A percentile compares a stretch with the other conserved stretches of the same genome.
Conservation (phyloP, 2,329 filamentous ascomycete species). For the Lanzia echinophila region DNA sequence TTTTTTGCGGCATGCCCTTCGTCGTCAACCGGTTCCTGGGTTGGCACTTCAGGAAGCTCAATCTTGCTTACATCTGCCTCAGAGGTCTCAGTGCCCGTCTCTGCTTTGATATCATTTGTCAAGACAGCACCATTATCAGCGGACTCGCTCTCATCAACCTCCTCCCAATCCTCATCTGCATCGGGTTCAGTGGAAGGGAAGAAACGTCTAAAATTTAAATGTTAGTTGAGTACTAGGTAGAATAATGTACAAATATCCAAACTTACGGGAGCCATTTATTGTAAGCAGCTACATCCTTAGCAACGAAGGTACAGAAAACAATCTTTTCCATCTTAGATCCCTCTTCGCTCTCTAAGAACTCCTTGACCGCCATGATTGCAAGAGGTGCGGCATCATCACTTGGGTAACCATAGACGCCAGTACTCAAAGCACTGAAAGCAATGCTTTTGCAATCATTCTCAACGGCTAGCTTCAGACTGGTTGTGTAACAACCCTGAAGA, state of each 20-base stretch:
- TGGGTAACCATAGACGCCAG: conserved; percentile 86
- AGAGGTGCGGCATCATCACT: conserved; percentile 63
- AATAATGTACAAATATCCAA: conserved; percentile 4
- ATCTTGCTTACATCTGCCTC: conserved; percentile 22
- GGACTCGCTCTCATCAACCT: conserved; percentile 22
- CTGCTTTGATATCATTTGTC: neutral
- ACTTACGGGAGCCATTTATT: conserved; percentile 65
- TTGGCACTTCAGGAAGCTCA: conserved; percentile 34
- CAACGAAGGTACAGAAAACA: conserved; percentile 77
- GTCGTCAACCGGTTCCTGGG: conserved; percentile 29
- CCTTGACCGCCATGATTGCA: conserved; percentile 54
- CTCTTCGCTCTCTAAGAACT: conserved; percentile 44
- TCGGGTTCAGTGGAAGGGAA: conserved; percentile 40
- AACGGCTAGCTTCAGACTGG: conserved; percentile 65
- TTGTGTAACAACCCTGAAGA: conserved; percentile 59
- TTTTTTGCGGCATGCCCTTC: conserved; percentile 31
- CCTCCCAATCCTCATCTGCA: conserved; percentile 22
- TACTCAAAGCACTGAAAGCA: conserved; percentile 80
- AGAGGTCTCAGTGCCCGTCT: neutral
- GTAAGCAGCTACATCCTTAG: conserved; percentile 73
- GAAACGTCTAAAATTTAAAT: conserved; percentile 34
- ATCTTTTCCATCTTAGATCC: conserved; percentile 58
- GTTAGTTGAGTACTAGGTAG: neutral
- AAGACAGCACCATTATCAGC: conserved; percentile 20
- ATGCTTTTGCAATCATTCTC: conserved; percentile 60